phyloP scores from a whole-genome alignment of 1,284 basidiomycete genomes.

The Exobasidium rhododendri region DNA sequence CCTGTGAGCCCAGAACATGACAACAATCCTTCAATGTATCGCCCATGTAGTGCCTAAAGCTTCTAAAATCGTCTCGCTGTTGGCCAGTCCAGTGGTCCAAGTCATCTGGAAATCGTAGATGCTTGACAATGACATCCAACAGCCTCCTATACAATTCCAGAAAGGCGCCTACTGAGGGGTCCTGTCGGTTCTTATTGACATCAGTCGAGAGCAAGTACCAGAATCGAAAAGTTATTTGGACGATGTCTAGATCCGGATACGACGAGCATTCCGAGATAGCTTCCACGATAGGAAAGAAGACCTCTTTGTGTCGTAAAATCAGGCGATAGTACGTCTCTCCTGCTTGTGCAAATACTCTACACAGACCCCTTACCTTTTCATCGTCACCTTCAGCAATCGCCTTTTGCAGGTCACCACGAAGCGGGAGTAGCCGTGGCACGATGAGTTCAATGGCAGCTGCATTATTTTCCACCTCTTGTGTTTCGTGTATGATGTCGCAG shows the following conservation, averaged over 20 bases:
- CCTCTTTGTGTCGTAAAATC: conserved; percentile 81
- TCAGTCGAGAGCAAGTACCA: conserved; percentile 69
- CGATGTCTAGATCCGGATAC: conserved; percentile 90
- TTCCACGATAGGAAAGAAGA: conserved; percentile 89
- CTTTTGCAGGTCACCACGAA: conserved; percentile 32
- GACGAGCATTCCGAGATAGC: conserved; percentile 91
- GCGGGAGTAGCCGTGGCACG: conserved; percentile 61
- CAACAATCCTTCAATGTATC: conserved; percentile 99
- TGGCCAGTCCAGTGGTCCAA: conserved; percentile 71
- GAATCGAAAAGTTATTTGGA: conserved; percentile 96
- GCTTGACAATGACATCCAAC: conserved; percentile 80
- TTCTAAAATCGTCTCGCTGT: conserved; percentile 88
- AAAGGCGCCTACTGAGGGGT: conserved; percentile 59
- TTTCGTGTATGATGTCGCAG: conserved; percentile 95
- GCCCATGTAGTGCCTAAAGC: conserved; percentile 96
- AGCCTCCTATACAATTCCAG: conserved; percentile 77
- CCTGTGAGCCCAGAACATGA: conserved; percentile 81
- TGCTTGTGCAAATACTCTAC: conserved; percentile 88
- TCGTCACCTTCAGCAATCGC: conserved; percentile 66
- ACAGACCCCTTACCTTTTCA: conserved; percentile 84
- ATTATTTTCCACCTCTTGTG: conserved; percentile 94
- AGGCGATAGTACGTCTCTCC: conserved; percentile 91
- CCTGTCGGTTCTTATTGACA: conserved; percentile 28
- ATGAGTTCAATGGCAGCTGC: conserved; percentile 82
- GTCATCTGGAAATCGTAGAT: conserved; percentile 80